These are phyloP conservation scores for Citrus hindsii DNA, from an alignment of 345 rosid species.

Conservation along the genomic window DNA sequence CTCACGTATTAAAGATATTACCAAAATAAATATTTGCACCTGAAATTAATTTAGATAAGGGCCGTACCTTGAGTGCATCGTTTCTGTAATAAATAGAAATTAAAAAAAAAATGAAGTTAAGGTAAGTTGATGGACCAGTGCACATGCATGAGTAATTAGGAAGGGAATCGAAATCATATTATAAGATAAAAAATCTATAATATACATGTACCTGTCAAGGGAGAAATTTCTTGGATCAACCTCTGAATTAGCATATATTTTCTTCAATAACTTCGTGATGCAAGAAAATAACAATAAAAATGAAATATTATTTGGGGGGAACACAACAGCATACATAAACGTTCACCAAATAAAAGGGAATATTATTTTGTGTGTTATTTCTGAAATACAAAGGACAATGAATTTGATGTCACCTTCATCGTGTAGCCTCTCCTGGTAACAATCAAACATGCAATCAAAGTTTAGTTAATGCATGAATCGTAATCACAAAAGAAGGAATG, in stretches of 20 bases:
- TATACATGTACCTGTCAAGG: neutral
- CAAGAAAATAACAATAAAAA: neutral
- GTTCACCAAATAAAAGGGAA: no score
- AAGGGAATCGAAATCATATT: neutral
- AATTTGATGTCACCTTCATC: constrained; percentile 4
- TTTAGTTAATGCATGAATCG: no score
- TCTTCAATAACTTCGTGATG: constrained; percentile 17
- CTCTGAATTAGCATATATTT: neutral
- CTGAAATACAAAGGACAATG: neutral
- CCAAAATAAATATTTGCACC: neutral
- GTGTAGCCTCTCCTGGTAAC: constrained; percentile 23
- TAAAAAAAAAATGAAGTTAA: no score
- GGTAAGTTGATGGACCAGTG: neutral
- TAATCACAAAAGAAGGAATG: no score
- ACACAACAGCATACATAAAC: neutral
- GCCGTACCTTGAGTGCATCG: constrained; percentile 12
- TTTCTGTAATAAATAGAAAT: constrained; percentile 4
- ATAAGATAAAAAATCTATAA: no score
- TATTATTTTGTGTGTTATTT: no score
- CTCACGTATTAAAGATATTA: neutral
- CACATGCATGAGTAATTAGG: neutral
- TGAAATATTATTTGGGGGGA: neutral
- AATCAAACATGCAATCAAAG: neutral
- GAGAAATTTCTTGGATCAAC: neutral
- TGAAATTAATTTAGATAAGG: neutral